These are phyloP conservation scores for Arabidopsis lyrata DNA, from an alignment of 441 rosid species.

Conservation along the genomic window DNA sequence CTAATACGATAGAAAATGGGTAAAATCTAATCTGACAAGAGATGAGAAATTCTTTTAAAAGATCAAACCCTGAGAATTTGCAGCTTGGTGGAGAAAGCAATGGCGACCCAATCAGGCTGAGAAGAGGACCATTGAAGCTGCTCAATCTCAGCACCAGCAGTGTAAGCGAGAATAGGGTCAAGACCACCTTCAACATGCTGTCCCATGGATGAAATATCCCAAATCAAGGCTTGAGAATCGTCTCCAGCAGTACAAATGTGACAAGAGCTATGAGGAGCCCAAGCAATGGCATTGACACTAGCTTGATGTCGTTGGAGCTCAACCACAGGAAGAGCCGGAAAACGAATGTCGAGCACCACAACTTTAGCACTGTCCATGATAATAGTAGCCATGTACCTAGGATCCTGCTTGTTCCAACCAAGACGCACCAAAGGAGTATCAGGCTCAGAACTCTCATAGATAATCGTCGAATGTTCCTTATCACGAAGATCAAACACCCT, in stretches of 20 bases:
- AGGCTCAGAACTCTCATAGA: constrained; percentile 94
- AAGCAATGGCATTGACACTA: constrained; percentile 92
- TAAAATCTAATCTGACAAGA: constrained; percentile 14
- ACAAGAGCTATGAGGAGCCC: constrained; percentile 99
- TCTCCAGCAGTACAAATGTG: constrained; percentile 98
- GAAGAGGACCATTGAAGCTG: constrained; percentile 98
- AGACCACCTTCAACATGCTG: constrained; percentile 96
- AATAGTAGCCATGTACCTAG: constrained; percentile 95
- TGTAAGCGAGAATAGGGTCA: constrained; percentile 94
- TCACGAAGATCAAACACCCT: constrained; percentile 94
- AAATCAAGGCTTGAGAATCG: constrained; percentile 93
- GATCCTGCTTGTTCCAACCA: constrained; percentile 99
- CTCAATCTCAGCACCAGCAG: constrained; percentile 95
- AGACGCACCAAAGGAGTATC: constrained; percentile 88
- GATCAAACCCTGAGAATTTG: constrained; percentile 94
- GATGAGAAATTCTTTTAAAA: neutral
- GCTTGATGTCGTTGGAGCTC: constrained; percentile 96
- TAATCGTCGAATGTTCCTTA: constrained; percentile 94
- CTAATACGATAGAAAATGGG: constrained; percentile 16
- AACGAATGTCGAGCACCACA: constrained; percentile 92
- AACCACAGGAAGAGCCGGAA: constrained; percentile 88
- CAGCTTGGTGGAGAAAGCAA: constrained; percentile 89
- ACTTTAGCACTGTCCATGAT: constrained; percentile 97
- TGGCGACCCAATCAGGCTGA: constrained; percentile 99
- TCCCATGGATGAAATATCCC: constrained; percentile 94